These are phyloP conservation scores for Clarireedia hainanense DNA, from an alignment of 2,329 filamentous ascomycete genomes.

Conservation along the genomic window DNA sequence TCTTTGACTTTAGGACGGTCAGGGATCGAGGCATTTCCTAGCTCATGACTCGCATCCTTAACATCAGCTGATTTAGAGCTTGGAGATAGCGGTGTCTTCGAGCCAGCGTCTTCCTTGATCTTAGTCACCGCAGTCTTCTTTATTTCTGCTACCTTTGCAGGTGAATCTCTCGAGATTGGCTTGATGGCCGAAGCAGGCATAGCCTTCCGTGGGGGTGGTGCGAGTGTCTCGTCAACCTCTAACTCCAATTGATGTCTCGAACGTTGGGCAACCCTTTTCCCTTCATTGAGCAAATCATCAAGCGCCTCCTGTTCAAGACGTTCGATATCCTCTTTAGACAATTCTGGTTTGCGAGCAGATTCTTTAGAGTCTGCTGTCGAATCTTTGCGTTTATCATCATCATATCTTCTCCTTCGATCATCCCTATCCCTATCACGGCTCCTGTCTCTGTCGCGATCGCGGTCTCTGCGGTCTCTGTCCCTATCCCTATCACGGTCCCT, in stretches of 20 bases:
- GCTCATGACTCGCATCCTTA: slow-evolving; percentile 10
- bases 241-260: slow-evolving; percentile 28
- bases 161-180: slow-evolving; percentile 25
- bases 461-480: slow-evolving; percentile 23
- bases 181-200: slow-evolving; percentile 29
- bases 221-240: slow-evolving; percentile 28
- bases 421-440: slow-evolving; percentile 22
- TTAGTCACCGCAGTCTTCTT: slow-evolving; percentile 19
- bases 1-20: slow-evolving; percentile 1
- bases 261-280: slow-evolving; percentile 24
- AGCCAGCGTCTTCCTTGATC: slow-evolving; percentile 16
- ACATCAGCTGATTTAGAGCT: slow-evolving; percentile 7
- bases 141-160: slow-evolving; percentile 20
- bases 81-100: slow-evolving; percentile 16
- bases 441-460: slow-evolving; percentile 17
- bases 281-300: slow-evolving; percentile 29
- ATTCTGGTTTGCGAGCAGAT: slow-evolving; percentile 17
- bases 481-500: slow-evolving; percentile 17
- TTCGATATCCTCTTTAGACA: slow-evolving; percentile 29
- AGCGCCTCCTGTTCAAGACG: slow-evolving; percentile 29
- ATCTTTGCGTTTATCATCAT: slow-evolving; percentile 17
- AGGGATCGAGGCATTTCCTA: slow-evolving; percentile 8
- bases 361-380: slow-evolving; percentile 12
- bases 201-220: slow-evolving; percentile 28
- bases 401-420: slow-evolving; percentile 22